phyloP scores from a whole-genome alignment of 225 moss, liverwort and hornwort species.

The Pseudoscleropodium purum region DNA sequence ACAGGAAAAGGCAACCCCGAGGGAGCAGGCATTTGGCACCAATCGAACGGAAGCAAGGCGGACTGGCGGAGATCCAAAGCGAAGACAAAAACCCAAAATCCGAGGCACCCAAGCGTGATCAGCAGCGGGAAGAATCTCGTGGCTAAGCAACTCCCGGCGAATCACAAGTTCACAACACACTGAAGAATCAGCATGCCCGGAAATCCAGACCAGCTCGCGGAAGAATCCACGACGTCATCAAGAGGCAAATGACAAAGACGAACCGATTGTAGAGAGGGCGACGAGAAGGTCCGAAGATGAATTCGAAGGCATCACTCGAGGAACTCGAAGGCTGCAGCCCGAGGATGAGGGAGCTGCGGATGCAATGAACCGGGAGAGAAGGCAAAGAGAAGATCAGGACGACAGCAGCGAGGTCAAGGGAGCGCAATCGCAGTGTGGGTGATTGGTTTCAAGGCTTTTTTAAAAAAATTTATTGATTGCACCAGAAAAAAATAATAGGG shows the following conservation, averaged over 20 bases:
- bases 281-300: neutral
- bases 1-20: neutral
- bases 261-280: neutral
- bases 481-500: too few relatives aligned
- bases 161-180: neutral
- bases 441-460: too few relatives aligned
- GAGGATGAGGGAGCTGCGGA: neutral
- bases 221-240: neutral
- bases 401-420: too few relatives aligned
- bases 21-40: neutral
- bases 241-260: neutral
- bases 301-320: neutral
- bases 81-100: neutral
- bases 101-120: neutral
- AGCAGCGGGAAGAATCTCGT: neutral
- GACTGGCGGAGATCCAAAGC: neutral
- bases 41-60: too few relatives aligned
- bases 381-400: neutral
- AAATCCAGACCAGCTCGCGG: neutral
- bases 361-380: neutral
- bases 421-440: too few relatives aligned
- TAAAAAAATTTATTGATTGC: too few relatives aligned
- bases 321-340: neutral
- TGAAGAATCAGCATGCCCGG: neutral
- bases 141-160: neutral